These are phyloP conservation scores for Fonsecaea multimorphosa DNA, from an alignment of 2,329 filamentous ascomycete species.

Conservation along the genomic window DNA sequence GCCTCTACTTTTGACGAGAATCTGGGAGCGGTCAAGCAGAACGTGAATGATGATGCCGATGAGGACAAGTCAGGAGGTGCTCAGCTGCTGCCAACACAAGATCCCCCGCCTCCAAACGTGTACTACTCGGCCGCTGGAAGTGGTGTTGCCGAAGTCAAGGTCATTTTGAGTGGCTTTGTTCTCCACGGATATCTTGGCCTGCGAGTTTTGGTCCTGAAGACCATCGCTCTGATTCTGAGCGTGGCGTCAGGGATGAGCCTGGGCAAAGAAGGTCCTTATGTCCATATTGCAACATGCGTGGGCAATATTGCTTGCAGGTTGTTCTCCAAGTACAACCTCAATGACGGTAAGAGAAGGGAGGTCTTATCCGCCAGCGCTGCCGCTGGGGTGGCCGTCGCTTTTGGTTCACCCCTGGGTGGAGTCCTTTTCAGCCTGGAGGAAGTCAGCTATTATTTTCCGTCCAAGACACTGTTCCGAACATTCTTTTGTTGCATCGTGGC, in stretches of 20 bases:
- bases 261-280: slow-evolving; percentile 93
- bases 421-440: slow-evolving; percentile 94
- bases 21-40: slow-evolving; percentile 66
- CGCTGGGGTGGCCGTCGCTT: slow-evolving; percentile 90
- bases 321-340: slow-evolving; percentile 92
- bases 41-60: slow-evolving; percentile 49
- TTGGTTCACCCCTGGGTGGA: slow-evolving; percentile 87
- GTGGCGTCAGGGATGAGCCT: slow-evolving; percentile 91
- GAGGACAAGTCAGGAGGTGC: slow-evolving; percentile 50
- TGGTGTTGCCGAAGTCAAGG: slow-evolving; percentile 94
- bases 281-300: slow-evolving; percentile 95
- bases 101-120: slow-evolving; percentile 55
- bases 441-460: slow-evolving; percentile 96
- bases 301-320: slow-evolving; percentile 93
- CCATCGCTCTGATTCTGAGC: slow-evolving; percentile 79
- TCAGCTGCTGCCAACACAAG: slow-evolving; percentile 47
- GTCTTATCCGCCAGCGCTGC: slow-evolving; percentile 92
- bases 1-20: slow-evolving; percentile 87
- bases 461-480: slow-evolving; percentile 94
- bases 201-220: slow-evolving; percentile 85
- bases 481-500: slow-evolving; percentile 97
- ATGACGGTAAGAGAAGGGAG: slow-evolving; percentile 92
- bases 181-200: slow-evolving; percentile 92
- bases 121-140: slow-evolving; percentile 97
- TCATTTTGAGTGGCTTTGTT: slow-evolving; percentile 97